Conservation (phyloP, 2,329 filamentous ascomycete genomes). For the Alternaria rosae region DNA sequence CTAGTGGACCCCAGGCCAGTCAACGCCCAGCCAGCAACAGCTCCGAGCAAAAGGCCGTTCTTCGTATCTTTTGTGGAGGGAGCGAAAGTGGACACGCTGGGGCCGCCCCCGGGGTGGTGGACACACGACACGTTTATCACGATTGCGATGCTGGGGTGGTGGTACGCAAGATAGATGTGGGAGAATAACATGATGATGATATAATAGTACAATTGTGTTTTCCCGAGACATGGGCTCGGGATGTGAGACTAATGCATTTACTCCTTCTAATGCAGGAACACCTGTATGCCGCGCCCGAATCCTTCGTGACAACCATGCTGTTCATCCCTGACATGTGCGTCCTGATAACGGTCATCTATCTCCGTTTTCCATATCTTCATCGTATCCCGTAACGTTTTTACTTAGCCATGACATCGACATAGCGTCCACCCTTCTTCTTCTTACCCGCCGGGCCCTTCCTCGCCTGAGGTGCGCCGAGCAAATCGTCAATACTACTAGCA, state of each 20-base stretch:
- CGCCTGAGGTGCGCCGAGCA: constrained; percentile 77
- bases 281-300: background rate
- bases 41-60: constrained; percentile 6
- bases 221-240: background rate
- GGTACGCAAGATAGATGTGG: background rate
- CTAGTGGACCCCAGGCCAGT: background rate
- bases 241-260: background rate
- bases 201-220: background rate
- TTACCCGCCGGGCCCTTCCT: constrained; percentile 64
- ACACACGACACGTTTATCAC: background rate
- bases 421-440: constrained; percentile 85
- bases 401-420: constrained; percentile 77
- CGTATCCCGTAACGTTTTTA: background rate
- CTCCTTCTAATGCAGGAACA: constrained; percentile 5
- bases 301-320: background rate
- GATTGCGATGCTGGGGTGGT: background rate
- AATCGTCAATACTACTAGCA: constrained; percentile 92
- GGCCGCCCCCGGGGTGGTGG: background rate
- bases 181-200: background rate
- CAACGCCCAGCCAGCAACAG: constrained; percentile 1
- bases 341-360: background rate
- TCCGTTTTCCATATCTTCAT: background rate
- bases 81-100: background rate
- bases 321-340: background rate
- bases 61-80: constrained; percentile 11